phyloP scores from a whole-genome alignment of 345 rosid genomes.

The Sapria himalayana region DNA sequence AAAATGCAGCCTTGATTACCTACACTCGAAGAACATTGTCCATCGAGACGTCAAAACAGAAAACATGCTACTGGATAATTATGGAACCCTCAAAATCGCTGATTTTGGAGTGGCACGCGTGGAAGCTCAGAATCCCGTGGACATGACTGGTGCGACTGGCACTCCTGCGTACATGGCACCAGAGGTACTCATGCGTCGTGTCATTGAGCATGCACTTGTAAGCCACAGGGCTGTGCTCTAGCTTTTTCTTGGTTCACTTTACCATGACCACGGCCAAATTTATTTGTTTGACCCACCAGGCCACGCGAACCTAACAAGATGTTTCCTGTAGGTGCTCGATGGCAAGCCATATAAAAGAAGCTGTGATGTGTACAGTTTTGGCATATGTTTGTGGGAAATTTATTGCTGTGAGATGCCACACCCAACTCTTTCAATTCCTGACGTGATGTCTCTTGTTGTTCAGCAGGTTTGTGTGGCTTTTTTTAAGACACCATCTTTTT shows the following conservation, averaged over 20 bases:
- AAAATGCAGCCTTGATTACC: constrained; percentile 77
- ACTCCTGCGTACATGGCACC: constrained; percentile 98
- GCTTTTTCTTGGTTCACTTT: no score
- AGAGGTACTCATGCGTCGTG: constrained; percentile 40
- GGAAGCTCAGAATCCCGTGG: constrained; percentile 82
- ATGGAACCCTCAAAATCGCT: constrained; percentile 56
- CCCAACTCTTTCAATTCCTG: constrained; percentile 62
- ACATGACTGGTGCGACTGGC: constrained; percentile 97
- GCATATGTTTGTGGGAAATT: constrained; percentile 91
- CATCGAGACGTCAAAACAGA: constrained; percentile 95
- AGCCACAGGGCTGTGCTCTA: no score
- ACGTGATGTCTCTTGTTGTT: constrained; percentile 66
- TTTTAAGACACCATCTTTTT: background rate
- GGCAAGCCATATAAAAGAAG: constrained; percentile 86
- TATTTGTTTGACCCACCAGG: no score
- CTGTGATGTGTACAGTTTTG: constrained; percentile 93
- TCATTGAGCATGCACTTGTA: no score
- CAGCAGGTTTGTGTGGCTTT: constrained; percentile 65
- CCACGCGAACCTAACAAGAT: constrained; percentile 1
- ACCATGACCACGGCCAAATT: no score
- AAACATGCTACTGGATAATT: constrained; percentile 58
- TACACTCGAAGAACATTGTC: constrained; percentile 72
- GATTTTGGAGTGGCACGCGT: constrained; percentile 98
- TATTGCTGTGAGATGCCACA: constrained; percentile 96
- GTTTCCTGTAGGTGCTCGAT: constrained; percentile 41